A percentile compares a stretch with the other conserved stretches of the same genome.
phyloP scores from a whole-genome alignment of 345 rosid species.

The Boechera retrofracta region DNA sequence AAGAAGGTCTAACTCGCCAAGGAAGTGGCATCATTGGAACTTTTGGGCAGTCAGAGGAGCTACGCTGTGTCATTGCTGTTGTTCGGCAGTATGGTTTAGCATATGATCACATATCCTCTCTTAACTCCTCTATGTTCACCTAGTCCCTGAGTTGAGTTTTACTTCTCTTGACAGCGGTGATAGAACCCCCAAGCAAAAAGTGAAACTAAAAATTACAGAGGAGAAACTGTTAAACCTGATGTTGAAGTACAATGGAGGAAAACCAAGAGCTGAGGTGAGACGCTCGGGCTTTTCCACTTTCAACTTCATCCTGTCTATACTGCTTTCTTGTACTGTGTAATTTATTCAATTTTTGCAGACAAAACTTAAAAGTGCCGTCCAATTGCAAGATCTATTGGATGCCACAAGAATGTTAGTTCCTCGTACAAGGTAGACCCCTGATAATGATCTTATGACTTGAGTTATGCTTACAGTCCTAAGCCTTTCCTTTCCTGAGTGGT shows the following conservation, averaged over 20 bases:
- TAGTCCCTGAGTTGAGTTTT: slow-evolving; percentile 24
- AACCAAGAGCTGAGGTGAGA: slow-evolving; percentile 85
- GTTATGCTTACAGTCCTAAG: slow-evolving; percentile 7
- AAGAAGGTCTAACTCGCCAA: slow-evolving; percentile 92
- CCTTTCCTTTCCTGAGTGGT: slow-evolving; percentile 6
- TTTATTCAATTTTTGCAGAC: slow-evolving; percentile 61
- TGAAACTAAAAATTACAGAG: slow-evolving; percentile 96
- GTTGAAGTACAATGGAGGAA: slow-evolving; percentile 97
- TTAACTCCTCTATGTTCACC: slow-evolving; percentile 14
- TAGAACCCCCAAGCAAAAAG: slow-evolving; percentile 99
- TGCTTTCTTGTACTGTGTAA: slow-evolving; percentile 4
- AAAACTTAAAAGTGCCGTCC: slow-evolving; percentile 94
- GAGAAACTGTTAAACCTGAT: slow-evolving; percentile 92
- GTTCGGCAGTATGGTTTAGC: slow-evolving; percentile 85
- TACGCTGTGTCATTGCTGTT: slow-evolving; percentile 94
- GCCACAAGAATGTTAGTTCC: slow-evolving; percentile 97
- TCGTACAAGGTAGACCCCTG: slow-evolving; percentile 72
- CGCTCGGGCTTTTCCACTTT: slow-evolving; percentile 25
- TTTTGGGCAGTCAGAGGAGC: slow-evolving; percentile 96
- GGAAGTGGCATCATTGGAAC: slow-evolving; percentile 97
- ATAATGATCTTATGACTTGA: slow-evolving; percentile 20
- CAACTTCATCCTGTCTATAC: background rate
- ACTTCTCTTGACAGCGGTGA: slow-evolving; percentile 73
- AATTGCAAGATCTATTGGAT: slow-evolving; percentile 97
- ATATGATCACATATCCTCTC: slow-evolving; percentile 15